These are phyloP conservation scores for Russula abietina DNA, from an alignment of 768 basidiomycete species.

Conservation along the genomic window DNA sequence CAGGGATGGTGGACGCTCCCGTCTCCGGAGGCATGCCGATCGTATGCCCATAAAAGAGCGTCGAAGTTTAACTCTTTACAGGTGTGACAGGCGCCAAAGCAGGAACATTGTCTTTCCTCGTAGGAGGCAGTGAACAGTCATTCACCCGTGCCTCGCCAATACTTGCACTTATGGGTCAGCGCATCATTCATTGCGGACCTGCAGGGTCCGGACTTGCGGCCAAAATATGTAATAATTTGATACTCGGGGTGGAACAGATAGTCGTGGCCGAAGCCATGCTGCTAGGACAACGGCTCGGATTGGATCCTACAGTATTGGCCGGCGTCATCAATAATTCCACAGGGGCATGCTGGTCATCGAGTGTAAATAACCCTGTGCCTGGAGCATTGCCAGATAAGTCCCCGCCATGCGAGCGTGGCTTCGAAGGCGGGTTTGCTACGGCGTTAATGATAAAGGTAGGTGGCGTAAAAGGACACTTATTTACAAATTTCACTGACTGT, in stretches of 20 bases:
- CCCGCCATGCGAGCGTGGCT: conserved; percentile 78
- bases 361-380: conserved; percentile 85
- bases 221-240: conserved; percentile 86
- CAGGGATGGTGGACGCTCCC: conserved; percentile 84
- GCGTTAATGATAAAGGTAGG: conserved; percentile 75
- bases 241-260: conserved; percentile 53
- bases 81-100: conserved; percentile 84
- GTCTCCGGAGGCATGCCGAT: conserved; percentile 76
- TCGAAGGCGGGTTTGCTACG: conserved; percentile 82
- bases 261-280: conserved; percentile 89
- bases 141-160: conserved; percentile 54
- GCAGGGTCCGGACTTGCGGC: conserved; percentile 80
- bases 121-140: conserved; percentile 63
- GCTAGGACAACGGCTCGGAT: conserved; percentile 73
- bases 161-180: conserved; percentile 70
- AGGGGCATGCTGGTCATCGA: conserved; percentile 77
- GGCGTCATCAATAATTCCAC: conserved; percentile 82
- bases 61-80: conserved; percentile 27
- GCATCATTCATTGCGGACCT: conserved; percentile 76
- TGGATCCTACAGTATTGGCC: conserved; percentile 70
- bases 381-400: conserved; percentile 61
- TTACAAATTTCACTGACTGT: background rate
- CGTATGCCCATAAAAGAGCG: background rate
- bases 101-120: conserved; percentile 85
- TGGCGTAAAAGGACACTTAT: background rate